A percentile compares a stretch with the other conserved stretches of the same genome.
Evolutionary conservation across 1,284 basidiomycete genomes (phyloP).

Genomic region (Sanghuangporus sanghuang): DNA sequence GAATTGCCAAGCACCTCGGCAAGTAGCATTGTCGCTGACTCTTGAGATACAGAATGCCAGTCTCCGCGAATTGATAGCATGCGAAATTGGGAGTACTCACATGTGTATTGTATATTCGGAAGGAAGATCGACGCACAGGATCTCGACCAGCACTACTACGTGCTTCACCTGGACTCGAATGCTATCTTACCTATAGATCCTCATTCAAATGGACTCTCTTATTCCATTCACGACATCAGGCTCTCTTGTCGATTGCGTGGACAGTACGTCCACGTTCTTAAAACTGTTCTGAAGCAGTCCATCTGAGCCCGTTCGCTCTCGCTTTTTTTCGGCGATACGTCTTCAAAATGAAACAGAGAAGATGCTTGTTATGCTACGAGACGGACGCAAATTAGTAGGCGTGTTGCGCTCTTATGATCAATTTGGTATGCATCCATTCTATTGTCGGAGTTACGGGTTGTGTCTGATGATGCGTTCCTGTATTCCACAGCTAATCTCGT

Average conservation of each 20-base stretch:
- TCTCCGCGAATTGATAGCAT: no score
- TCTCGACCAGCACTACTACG: no score
- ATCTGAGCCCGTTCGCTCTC: constrained; percentile 37
- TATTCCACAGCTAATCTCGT: constrained; percentile 81
- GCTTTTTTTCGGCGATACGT: not conserved
- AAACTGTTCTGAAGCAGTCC: constrained; percentile 28
- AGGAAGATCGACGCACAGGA: no score
- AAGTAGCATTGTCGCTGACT: no score
- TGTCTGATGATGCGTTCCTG: not conserved
- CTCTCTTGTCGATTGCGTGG: constrained; percentile 94
- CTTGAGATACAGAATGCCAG: no score
- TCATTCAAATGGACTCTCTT: constrained; percentile 76
- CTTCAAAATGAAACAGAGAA: constrained; percentile 63
- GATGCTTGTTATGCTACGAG: constrained; percentile 94
- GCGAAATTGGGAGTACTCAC: no score
- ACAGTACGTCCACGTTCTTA: constrained; percentile 82
- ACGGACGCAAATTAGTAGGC: constrained; percentile 94
- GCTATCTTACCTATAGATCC: not conserved
- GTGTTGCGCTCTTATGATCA: constrained; percentile 98
- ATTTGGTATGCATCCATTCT: constrained; percentile 70
- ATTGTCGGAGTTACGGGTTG: not conserved
- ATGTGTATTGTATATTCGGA: no score
- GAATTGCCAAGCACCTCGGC: no score
- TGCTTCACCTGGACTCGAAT: not conserved
- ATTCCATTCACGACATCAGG: constrained; percentile 97